Percentiles rank a stretch among this genome's conserved stretches.
These are phyloP conservation scores for Aspergillus puulaauensis DNA, from an alignment of 2,329 filamentous ascomycete species.

Conservation along the genomic window DNA sequence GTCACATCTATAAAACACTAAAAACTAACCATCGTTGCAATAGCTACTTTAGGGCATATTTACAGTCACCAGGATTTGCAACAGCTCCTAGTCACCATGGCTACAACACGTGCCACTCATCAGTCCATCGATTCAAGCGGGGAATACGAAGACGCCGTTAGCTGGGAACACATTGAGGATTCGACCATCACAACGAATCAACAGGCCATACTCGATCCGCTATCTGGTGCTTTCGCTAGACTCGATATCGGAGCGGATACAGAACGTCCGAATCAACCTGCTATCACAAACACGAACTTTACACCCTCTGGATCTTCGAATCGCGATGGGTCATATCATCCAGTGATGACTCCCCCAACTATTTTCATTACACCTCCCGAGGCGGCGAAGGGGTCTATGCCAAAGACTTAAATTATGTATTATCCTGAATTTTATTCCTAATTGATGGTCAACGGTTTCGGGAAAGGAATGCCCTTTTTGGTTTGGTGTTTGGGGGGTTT, in stretches of 20 bases:
- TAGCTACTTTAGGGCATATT: background rate
- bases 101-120: background rate
- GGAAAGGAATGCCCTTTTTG: no score
- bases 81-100: background rate
- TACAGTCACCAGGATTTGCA: background rate
- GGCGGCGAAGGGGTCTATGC: background rate
- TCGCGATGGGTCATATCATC: background rate
- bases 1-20: background rate
- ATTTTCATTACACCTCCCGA: conserved; percentile 5
- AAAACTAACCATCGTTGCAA: background rate
- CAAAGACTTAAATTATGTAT: background rate
- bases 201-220: background rate
- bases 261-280: background rate
- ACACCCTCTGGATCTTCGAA: background rate
- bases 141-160: conserved; percentile 10
- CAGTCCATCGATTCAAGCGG: background rate
- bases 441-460: background rate
- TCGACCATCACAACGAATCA: background rate
- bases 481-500: no score
- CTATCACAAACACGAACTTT: background rate
- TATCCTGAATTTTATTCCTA: background rate
- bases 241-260: background rate
- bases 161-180: conserved; percentile 18
- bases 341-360: background rate
- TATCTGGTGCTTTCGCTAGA: background rate